These are phyloP conservation scores for Fusarium poae DNA, from an alignment of 2,329 filamentous ascomycete genomes.

Conservation along the genomic window DNA sequence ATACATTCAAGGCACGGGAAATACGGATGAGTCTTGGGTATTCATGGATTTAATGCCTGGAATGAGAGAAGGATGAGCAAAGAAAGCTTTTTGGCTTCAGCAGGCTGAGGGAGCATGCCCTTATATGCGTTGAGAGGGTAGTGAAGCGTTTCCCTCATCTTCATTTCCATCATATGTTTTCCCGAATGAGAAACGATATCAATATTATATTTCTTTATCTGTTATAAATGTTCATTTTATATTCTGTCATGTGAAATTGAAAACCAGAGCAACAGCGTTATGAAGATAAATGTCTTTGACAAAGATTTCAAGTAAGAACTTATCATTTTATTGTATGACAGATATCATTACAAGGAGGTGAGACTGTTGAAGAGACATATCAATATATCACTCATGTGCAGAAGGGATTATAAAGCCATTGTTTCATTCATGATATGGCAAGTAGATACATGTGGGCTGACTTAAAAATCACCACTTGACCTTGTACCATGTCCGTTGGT, in stretches of 20 bases:
- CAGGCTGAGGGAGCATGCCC: constrained; percentile 17
- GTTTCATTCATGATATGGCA: constrained; percentile 2
- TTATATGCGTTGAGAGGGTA: constrained; percentile 21
- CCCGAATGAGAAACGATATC: constrained; percentile 42
- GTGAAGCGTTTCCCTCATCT: constrained; percentile 26
- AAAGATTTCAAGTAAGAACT: background rate
- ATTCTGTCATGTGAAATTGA: background rate
- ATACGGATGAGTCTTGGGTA: constrained; percentile 14
- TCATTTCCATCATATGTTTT: constrained; percentile 34
- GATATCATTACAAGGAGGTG: background rate
- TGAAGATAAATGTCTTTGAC: background rate
- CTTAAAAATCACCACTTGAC: background rate
- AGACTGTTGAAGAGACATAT: background rate
- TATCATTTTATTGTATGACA: background rate
- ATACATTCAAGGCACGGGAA: background rate
- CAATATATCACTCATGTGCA: background rate
- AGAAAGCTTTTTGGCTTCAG: constrained; percentile 4
- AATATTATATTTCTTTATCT: constrained; percentile 45
- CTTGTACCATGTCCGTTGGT: background rate
- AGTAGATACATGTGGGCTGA: constrained; percentile 1
- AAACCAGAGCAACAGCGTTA: background rate
- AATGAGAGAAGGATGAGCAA: constrained; percentile 2
- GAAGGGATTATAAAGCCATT: background rate
- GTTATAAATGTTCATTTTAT: constrained; percentile 4
- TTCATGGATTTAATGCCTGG: constrained; percentile 39